Conservation (phyloP, 345 rosid genomes). For the Mercurialis annua region DNA sequence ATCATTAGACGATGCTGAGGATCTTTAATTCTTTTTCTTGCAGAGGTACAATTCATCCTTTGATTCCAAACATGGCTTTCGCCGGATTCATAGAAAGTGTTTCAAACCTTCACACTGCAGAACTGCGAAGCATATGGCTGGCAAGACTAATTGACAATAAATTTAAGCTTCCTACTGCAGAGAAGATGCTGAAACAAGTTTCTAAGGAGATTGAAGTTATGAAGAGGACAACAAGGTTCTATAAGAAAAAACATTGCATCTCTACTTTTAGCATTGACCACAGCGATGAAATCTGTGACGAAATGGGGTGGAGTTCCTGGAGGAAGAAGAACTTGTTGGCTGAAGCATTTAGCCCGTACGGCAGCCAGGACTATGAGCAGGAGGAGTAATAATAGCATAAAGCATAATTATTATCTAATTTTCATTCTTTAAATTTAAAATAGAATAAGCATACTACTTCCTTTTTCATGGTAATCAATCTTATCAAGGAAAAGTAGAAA, state of each 20-base stretch:
- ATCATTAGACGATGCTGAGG: too few relatives aligned
- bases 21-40: not conserved
- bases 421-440: not conserved
- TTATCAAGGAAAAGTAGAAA: not conserved
- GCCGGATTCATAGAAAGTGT: slow-evolving; percentile 74
- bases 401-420: not conserved
- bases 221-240: slow-evolving; percentile 65
- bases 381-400: not conserved
- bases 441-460: not conserved
- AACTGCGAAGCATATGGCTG: slow-evolving; percentile 75
- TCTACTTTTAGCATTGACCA: slow-evolving; percentile 89
- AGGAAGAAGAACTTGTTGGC: slow-evolving; percentile 61
- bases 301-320: slow-evolving; percentile 73
- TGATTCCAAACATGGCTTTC: slow-evolving; percentile 80
- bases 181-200: slow-evolving; percentile 58
- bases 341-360: slow-evolving; percentile 79
- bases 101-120: slow-evolving; percentile 74
- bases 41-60: slow-evolving; percentile 81
- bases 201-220: slow-evolving; percentile 52
- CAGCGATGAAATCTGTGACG: slow-evolving; percentile 71
- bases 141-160: slow-evolving; percentile 46
- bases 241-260: slow-evolving; percentile 69
- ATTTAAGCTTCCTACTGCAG: slow-evolving; percentile 64
- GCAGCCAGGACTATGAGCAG: slow-evolving; percentile 51
- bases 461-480: too few relatives aligned